Evolutionary conservation across 2,329 filamentous ascomycete genomes (phyloP), one percentile per base, ranked within the genome.

Genomic region (Cryoendolithus antarcticus): DNA sequence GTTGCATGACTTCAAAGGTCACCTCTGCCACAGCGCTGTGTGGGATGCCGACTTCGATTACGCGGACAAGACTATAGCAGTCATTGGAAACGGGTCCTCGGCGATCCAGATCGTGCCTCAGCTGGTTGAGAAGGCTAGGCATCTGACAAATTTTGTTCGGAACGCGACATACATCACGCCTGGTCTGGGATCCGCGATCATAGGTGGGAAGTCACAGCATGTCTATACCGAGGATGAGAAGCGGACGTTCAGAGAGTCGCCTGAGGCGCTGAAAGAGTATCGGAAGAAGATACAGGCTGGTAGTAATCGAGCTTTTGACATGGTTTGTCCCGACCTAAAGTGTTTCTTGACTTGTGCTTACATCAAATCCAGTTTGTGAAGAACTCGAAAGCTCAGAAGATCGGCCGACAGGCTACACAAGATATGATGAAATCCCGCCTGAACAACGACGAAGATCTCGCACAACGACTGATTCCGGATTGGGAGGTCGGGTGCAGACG

Each of bases 401-500:
- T 43, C 5, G 48, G 41, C 4, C 45, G 49, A 3, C 46, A 45
- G 27, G 38, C 42, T 4, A 53, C 50, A 5, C 44, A 45, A 13
- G 45, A 48, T 2, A 49, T 51, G 37, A 80, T 80, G 72, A 62
- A 62, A 29, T 50, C 65, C 31, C 66, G 74, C 0, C 57, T 80
- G 0, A 58, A 56, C 1, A 65, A 67, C 38, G 72, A 77, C 44
- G 71, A 75, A 0, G 68, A 74, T 15, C 58, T 82, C 3, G 56
- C 72, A 1, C 61, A 72, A 1, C 62, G 66, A 13, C 62, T 82
- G 3, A 63, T 77, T 3, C 79, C 79, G 0, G 70, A 79, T 43
- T 82, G 78, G 50, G 72, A 75, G 0, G 75, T 77, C 2, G 72
- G 76, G 47, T 83, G 79, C 46, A 69, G 77, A 7, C 69, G 79